phyloP scores from a whole-genome alignment of 345 rosid species.

The Boechera divaricarpa region DNA sequence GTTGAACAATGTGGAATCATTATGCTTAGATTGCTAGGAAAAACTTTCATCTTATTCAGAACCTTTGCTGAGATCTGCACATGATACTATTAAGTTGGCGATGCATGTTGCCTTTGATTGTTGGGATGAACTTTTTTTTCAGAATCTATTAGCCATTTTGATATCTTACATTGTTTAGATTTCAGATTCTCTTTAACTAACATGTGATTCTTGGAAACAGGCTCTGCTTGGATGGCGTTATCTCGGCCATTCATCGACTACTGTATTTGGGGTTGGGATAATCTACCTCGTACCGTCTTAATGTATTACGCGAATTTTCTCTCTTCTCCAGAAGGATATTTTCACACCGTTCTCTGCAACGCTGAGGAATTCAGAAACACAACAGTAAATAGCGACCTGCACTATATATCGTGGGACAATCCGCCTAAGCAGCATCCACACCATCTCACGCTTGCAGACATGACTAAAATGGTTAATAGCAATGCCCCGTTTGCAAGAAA shows the following conservation, averaged over 20 bases:
- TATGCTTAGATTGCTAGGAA: background rate
- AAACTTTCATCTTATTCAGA: background rate
- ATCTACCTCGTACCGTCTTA: constrained; percentile 81
- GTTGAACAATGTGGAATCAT: background rate
- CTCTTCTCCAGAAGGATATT: constrained; percentile 98
- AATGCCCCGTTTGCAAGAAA: constrained; percentile 93
- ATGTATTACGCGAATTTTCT: constrained; percentile 96
- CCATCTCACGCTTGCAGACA: constrained; percentile 67
- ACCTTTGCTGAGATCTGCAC: background rate
- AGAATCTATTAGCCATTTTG: background rate
- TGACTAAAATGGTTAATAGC: constrained; percentile 73
- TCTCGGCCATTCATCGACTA: constrained; percentile 91
- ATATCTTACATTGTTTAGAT: background rate
- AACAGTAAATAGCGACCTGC: constrained; percentile 91
- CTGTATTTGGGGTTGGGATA: constrained; percentile 99
- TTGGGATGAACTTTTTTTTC: background rate
- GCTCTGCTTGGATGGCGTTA: constrained; percentile 99
- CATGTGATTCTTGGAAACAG: constrained; percentile 48
- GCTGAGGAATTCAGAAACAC: constrained; percentile 85
- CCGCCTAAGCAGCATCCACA: constrained; percentile 99
- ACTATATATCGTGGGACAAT: constrained; percentile 96
- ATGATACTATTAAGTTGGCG: background rate
- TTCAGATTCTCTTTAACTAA: background rate
- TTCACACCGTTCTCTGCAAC: constrained; percentile 93
- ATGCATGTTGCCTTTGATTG: constrained; percentile 1